Evolutionary conservation across 768 basidiomycete genomes (phyloP), one percentile per base, ranked within the genome.

Genomic region (Pleurotus djamor): DNA sequence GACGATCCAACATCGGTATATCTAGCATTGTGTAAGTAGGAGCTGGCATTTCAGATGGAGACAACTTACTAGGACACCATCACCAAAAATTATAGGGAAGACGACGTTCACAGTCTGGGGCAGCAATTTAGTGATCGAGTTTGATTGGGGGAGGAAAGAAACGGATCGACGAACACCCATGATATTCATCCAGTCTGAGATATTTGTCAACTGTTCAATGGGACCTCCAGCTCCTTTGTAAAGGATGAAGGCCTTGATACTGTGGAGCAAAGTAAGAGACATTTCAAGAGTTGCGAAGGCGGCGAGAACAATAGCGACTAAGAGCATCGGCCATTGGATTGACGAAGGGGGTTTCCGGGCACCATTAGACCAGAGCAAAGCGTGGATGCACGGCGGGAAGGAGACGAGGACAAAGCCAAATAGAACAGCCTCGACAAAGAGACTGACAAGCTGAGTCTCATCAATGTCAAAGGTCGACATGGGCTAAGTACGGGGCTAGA

Each of bases 1-100:
- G 8, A 64, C 60, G 16, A 61, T 54, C 60, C 60, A 64, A 34
- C 63, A 64, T 10, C 63, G 28, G 48, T 61, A 64, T 17, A 63
- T 50, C 62, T n/a, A n/a, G n/a, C n/a, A n/a, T n/a, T n/a, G n/a
- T n/a, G n/a, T n/a, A n/a, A n/a, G n/a, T n/a, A n/a, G n/a, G n/a
- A n/a, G n/a, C n/a, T n/a, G n/a, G n/a, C n/a, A n/a, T n/a, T n/a
- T n/a, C n/a, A n/a, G n/a, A n/a, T n/a, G 38, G 7, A 7, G 38
- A 41, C 38, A 41, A 7, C 14, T 14, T 41, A 41, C 14, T 14
- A 41, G 7, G 7, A 41, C 14, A 13, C 57, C 60, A 28, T 64
- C 63, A 9, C 63, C 58, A 5, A 64, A 48, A 2, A 34, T 50
- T 7, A 52, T 64, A 16, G 48, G 50, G 34, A 59, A 37, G 4